Evolutionary conservation across 2,329 filamentous ascomycete genomes (phyloP).

Genomic region (Diaporthe helianthi): DNA sequence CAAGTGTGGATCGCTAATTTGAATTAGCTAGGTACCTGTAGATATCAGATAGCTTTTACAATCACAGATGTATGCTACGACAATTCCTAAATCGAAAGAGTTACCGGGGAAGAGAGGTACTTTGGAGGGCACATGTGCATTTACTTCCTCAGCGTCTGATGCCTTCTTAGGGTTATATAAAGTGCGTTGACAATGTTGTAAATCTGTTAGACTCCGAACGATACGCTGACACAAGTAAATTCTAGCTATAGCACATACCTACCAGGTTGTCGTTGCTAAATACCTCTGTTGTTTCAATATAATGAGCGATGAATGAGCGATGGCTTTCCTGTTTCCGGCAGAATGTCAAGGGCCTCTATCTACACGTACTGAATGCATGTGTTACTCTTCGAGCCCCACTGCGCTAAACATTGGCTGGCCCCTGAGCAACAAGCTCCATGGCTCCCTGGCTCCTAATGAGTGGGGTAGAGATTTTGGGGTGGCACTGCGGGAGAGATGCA

Average conservation of each 20-base stretch:
- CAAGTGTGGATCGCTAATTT: too few relatives aligned
- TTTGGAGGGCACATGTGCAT: too few relatives aligned
- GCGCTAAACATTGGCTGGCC: constrained; percentile 19
- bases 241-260: constrained; percentile 89
- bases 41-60: too few relatives aligned
- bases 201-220: constrained; percentile 94
- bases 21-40: too few relatives aligned
- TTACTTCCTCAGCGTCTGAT: too few relatives aligned
- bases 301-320: constrained; percentile 11
- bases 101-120: too few relatives aligned
- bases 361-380: too few relatives aligned
- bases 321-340: background rate
- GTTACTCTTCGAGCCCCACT: constrained; percentile 9
- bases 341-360: background rate
- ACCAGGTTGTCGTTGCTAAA: constrained; percentile 82
- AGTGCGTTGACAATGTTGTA: constrained; percentile 89
- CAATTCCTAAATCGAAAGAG: too few relatives aligned
- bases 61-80: too few relatives aligned
- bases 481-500: constrained; percentile 23
- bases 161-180: too few relatives aligned
- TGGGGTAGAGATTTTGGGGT: constrained; percentile 6
- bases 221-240: constrained; percentile 90
- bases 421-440: constrained; percentile 23
- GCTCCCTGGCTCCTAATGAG: constrained; percentile 10
- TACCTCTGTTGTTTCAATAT: background rate